Percentiles rank a stretch among this genome's conserved stretches.
phyloP scores from a whole-genome alignment of 768 basidiomycete species.

The Lactarius sp. region DNA sequence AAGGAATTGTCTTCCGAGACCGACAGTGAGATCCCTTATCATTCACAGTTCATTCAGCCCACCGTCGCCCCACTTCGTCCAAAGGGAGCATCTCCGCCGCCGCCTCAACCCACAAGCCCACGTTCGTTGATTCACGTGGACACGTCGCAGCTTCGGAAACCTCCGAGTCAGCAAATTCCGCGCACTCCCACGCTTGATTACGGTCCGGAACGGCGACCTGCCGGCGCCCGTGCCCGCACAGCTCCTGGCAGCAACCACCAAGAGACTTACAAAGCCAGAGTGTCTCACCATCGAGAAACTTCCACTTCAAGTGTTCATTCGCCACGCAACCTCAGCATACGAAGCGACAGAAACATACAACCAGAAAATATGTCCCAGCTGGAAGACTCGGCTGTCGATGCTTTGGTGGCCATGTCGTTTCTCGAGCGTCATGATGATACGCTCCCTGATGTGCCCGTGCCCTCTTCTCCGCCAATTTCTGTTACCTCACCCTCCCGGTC shows the following conservation, averaged over 20 bases:
- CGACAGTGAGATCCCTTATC: neutral
- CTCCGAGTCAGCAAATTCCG: constrained; percentile 23
- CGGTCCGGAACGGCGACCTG: constrained; percentile 45
- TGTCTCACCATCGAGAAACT: constrained; percentile 12
- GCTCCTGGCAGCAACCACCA: constrained; percentile 34
- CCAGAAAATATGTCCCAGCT: constrained; percentile 12
- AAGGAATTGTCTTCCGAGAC: constrained; percentile 31
- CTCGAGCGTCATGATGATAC: constrained; percentile 49
- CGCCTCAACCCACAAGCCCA: constrained; percentile 1
- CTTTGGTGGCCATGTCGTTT: constrained; percentile 73
- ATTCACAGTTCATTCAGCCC: neutral
- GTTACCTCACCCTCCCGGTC: constrained; percentile 34
- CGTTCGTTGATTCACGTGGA: constrained; percentile 3
- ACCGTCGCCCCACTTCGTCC: constrained; percentile 20
- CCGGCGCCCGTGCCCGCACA: constrained; percentile 88
- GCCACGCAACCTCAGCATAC: constrained; percentile 24
- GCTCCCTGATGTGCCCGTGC: constrained; percentile 22
- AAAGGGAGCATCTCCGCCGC: constrained; percentile 15
- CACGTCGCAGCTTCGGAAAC: constrained; percentile 22
- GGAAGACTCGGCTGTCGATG: constrained; percentile 60
- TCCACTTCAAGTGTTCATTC: neutral
- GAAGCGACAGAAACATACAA: constrained; percentile 6
- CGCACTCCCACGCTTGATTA: constrained; percentile 22
- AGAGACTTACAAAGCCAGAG: neutral
- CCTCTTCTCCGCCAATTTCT: constrained; percentile 27